These are phyloP conservation scores for Parascedosporium putredinis DNA, from an alignment of 2,329 filamentous ascomycete species.

Conservation along the genomic window DNA sequence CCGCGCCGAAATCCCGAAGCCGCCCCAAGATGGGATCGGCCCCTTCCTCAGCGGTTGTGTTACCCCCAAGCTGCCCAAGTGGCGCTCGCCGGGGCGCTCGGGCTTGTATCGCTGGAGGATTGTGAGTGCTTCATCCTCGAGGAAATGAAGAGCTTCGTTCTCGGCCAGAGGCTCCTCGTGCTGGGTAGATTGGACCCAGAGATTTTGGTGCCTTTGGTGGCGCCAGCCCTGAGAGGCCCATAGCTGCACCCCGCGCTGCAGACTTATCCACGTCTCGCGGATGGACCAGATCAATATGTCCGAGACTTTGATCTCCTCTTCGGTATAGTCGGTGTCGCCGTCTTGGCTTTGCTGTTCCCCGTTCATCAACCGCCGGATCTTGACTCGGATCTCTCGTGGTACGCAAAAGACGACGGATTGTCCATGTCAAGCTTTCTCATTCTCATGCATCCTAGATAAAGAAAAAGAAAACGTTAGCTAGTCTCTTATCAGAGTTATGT, in stretches of 20 bases:
- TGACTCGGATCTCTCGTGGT: slow-evolving; percentile 45
- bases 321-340: not conserved
- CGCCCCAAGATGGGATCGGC: not conserved
- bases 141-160: slow-evolving; percentile 29
- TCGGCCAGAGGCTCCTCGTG: slow-evolving; percentile 12
- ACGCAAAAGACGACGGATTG: slow-evolving; percentile 55
- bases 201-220: slow-evolving; percentile 28
- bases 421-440: slow-evolving; percentile 55
- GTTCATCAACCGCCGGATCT: slow-evolving; percentile 28
- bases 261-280: slow-evolving; percentile 41
- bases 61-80: not conserved
- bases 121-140: slow-evolving; percentile 43
- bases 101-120: slow-evolving; percentile 43
- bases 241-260: slow-evolving; percentile 38
- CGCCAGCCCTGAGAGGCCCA: slow-evolving; percentile 52
- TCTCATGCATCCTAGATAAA: slow-evolving; percentile 58
- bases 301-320: slow-evolving; percentile 27
- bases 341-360: slow-evolving; percentile 10
- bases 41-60: not conserved
- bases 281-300: slow-evolving; percentile 54
- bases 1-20: not conserved
- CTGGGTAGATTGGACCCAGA: slow-evolving; percentile 19
- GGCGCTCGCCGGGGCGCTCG: not conserved
- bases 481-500: slow-evolving; percentile 2
- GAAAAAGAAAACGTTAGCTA: slow-evolving; percentile 6